Evolutionary conservation across 1,284 basidiomycete species (phyloP).

Genomic region (Marasmius sp.): DNA sequence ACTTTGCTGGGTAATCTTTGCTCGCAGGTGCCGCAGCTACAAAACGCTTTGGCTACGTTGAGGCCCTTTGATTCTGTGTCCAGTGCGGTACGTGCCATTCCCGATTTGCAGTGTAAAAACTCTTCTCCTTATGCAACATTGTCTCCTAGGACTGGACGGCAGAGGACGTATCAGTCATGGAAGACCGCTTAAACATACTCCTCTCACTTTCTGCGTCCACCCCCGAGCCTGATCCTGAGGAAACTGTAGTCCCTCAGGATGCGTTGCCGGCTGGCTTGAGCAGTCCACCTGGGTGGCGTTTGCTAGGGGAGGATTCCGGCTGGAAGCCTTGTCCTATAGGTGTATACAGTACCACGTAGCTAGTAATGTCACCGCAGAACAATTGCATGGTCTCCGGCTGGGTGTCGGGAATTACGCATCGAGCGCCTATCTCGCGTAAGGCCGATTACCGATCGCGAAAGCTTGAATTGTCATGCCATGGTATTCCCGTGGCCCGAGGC

Average conservation of each 20-base stretch:
- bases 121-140: background rate
- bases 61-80: background rate
- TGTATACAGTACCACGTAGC: slow-evolving; percentile 33
- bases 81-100: slow-evolving; percentile 1
- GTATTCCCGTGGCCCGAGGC: background rate
- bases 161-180: slow-evolving; percentile 52
- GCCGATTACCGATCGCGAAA: background rate
- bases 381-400: no score
- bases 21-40: slow-evolving; percentile 33
- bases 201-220: slow-evolving; percentile 20
- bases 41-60: slow-evolving; percentile 23
- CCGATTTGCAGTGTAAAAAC: background rate
- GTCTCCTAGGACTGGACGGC: slow-evolving; percentile 47
- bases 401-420: no score
- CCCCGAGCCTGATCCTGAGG: slow-evolving; percentile 1
- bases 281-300: slow-evolving; percentile 49
- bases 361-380: background rate
- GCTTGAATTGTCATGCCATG: background rate
- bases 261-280: background rate
- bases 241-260: background rate
- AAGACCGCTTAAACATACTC: slow-evolving; percentile 46
- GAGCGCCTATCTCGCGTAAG: background rate
- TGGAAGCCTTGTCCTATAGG: slow-evolving; percentile 73
- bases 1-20: slow-evolving; percentile 41
- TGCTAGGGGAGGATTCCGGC: slow-evolving; percentile 36